Evolutionary conservation across 139 green algal species (phyloP).

Genomic region (Ulvella scutata): DNA sequence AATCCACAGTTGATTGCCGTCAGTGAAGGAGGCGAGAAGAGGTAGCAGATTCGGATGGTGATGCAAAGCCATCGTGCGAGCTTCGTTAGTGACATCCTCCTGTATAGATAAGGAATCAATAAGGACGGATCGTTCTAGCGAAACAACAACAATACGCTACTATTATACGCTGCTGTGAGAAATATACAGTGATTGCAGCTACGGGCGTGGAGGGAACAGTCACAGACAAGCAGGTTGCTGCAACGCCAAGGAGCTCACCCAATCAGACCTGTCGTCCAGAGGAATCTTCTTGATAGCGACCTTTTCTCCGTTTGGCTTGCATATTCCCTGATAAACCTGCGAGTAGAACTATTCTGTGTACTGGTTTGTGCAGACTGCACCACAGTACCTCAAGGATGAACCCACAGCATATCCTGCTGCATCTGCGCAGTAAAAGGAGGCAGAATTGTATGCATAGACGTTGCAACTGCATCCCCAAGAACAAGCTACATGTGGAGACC

Average conservation of each 20-base stretch:
- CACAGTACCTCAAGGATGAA: no score
- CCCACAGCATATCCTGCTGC: neutral
- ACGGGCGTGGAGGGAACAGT: neutral
- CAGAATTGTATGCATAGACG: no score
- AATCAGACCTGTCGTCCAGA: slow-evolving; percentile 51
- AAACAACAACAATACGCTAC: no score
- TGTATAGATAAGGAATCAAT: slow-evolving; percentile 14
- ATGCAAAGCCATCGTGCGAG: slow-evolving; percentile 85
- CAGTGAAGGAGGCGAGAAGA: slow-evolving; percentile 82
- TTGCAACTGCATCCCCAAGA: no score
- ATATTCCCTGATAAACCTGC: slow-evolving; percentile 69
- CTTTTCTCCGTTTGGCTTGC: slow-evolving; percentile 45
- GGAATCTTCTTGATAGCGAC: slow-evolving; percentile 95
- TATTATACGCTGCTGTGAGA: no score
- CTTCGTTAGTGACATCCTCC: slow-evolving; percentile 91
- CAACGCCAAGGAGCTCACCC: no score
- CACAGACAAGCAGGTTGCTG: neutral
- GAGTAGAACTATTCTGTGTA: neutral
- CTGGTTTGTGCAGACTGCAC: no score
- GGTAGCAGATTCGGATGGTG: slow-evolving; percentile 91
- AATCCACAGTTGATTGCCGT: slow-evolving; percentile 84
- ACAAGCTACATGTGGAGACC: no score
- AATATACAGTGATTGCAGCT: neutral
- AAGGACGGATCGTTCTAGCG: no score
- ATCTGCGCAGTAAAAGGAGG: neutral